Evolutionary conservation across 73 alveolate species (phyloP).

Genomic region (Uronychia setigera): DNA sequence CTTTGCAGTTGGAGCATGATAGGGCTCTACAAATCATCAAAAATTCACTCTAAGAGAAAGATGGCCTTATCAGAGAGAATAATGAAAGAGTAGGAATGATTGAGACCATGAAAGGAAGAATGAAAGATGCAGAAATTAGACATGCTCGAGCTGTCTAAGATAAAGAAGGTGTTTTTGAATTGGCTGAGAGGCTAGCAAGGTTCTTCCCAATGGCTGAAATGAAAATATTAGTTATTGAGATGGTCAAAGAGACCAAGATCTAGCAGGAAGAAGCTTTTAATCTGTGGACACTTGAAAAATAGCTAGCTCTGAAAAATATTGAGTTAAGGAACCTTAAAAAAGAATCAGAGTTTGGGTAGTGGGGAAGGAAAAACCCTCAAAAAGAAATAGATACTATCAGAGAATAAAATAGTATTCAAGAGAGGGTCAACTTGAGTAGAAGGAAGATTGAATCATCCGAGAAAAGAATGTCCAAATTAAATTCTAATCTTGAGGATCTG

Average conservation of each 20-base stretch:
- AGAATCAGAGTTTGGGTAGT: no score
- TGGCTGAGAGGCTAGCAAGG: not conserved
- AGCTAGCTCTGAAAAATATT: not conserved
- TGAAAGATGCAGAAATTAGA: not conserved
- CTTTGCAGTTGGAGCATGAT: not conserved
- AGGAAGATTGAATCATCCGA: not conserved
- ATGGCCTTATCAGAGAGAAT: not conserved
- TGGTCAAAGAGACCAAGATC: not conserved
- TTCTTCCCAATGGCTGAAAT: not conserved
- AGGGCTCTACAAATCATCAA: not conserved
- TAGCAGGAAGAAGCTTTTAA: not conserved
- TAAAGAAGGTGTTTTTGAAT: not conserved
- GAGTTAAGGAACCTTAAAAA: not conserved
- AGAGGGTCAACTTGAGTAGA: not conserved
- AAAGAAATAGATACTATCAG: not conserved
- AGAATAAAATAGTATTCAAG: not conserved
- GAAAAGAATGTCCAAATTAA: not conserved
- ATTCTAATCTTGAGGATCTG: not conserved
- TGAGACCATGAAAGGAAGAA: not conserved
- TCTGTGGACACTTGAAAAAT: not conserved
- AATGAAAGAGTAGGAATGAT: not conserved
- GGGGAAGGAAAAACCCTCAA: no score
- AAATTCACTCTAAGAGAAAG: not conserved
- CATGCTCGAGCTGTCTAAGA: not conserved
- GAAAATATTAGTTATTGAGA: not conserved